Evolutionary conservation across 345 rosid species (phyloP).

Genomic region (Ceriops tagal): DNA sequence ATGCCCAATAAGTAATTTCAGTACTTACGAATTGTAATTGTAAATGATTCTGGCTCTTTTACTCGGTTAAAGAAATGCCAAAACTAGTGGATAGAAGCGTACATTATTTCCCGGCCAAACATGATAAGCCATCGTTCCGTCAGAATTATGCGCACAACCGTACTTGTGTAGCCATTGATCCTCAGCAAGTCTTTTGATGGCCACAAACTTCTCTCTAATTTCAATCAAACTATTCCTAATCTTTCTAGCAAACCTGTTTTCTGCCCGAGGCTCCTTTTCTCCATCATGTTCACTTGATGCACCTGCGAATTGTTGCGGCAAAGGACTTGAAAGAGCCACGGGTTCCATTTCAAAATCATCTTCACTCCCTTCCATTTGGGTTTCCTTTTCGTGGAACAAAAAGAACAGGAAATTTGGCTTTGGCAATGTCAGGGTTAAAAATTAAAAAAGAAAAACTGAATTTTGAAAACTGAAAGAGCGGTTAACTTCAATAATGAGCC

Average conservation of each 20-base stretch:
- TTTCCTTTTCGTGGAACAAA: no score
- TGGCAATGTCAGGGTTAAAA: neutral
- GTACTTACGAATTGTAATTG: no score
- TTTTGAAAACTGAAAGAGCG: slow-evolving; percentile 24
- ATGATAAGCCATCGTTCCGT: slow-evolving; percentile 30
- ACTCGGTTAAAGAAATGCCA: no score
- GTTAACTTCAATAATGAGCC: slow-evolving; percentile 6
- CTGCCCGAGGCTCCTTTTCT: neutral
- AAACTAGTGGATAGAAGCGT: neutral
- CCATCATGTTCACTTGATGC: neutral
- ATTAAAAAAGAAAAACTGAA: slow-evolving; percentile 5
- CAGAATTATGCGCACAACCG: slow-evolving; percentile 16
- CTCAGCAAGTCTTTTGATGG: slow-evolving; percentile 10
- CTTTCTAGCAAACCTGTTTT: neutral
- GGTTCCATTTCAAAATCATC: slow-evolving; percentile 16
- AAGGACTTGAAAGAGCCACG: slow-evolving; percentile 14
- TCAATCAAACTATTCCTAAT: neutral
- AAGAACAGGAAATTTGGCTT: neutral
- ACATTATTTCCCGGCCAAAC: slow-evolving; percentile 48
- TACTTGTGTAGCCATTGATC: slow-evolving; percentile 21
- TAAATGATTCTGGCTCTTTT: no score
- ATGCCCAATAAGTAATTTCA: neutral
- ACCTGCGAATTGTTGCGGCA: neutral
- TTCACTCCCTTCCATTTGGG: neutral
- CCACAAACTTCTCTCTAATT: slow-evolving; percentile 1